Percentiles rank a stretch among this genome's conserved stretches.
Conservation (phyloP, 345 rosid species). For the Syzygium grande region DNA sequence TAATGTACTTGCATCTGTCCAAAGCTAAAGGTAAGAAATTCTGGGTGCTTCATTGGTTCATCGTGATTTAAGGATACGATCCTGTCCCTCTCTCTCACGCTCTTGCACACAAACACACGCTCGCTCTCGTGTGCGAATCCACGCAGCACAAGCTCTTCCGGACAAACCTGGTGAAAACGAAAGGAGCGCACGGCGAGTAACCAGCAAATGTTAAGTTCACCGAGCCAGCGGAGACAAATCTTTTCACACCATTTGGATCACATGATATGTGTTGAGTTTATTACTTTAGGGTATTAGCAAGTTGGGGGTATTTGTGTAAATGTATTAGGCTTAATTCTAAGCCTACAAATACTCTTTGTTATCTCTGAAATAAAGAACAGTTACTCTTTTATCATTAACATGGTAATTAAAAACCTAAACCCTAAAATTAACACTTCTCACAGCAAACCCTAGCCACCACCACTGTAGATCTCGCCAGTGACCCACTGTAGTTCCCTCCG, state of each 20-base stretch:
- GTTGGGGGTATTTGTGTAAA: too few species aligned
- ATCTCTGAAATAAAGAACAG: too few species aligned
- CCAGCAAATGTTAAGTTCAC: neutral
- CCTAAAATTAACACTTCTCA: too few species aligned
- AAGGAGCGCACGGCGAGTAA: neutral
- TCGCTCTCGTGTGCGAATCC: neutral
- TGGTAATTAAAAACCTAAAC: too few species aligned
- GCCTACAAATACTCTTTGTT: too few species aligned
- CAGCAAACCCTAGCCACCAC: too few species aligned
- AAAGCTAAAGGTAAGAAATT: neutral
- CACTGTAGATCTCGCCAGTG: too few species aligned
- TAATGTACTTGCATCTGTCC: neutral
- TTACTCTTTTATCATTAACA: too few species aligned
- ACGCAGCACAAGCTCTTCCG: neutral
- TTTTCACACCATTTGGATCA: neutral
- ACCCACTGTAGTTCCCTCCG: too few species aligned
- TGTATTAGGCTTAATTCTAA: too few species aligned
- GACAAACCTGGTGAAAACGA: neutral
- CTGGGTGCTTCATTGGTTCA: neutral
- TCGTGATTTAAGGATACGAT: neutral
- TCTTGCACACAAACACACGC: neutral
- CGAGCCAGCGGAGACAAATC: neutral
- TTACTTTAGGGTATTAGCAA: too few species aligned
- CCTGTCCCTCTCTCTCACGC: neutral
- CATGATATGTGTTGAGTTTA: too few species aligned